These are phyloP conservation scores for Neurospora sp. DNA, from an alignment of 495 filamentous ascomycete genomes.

Conservation along the genomic window DNA sequence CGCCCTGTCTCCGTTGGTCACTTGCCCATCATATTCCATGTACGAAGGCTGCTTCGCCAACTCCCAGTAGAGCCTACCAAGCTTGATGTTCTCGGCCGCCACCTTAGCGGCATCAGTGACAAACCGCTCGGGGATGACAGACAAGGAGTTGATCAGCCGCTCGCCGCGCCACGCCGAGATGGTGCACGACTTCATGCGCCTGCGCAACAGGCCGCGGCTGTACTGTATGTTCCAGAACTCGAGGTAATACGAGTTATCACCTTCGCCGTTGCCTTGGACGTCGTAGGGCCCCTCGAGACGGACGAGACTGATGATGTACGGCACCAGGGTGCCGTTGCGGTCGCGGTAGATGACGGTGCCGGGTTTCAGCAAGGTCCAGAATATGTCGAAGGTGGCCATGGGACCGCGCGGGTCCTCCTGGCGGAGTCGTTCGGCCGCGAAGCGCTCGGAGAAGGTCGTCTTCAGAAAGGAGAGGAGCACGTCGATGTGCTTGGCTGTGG, in stretches of 20 bases:
- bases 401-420: conserved; percentile 16
- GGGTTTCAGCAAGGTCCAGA: conserved; percentile 29
- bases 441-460: conserved; percentile 12
- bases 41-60: conserved; percentile 27
- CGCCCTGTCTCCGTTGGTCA: conserved; percentile 7
- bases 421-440: conserved; percentile 21
- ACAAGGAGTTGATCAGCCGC: conserved; percentile 20
- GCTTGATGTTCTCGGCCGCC: conserved; percentile 17
- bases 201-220: conserved; percentile 12
- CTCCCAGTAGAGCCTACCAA: conserved; percentile 30
- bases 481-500: conserved; percentile 28
- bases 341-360: conserved; percentile 27
- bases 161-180: conserved; percentile 26
- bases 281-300: neutral
- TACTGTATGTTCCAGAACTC: conserved; percentile 28
- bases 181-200: conserved; percentile 18
- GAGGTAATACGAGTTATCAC: conserved; percentile 13
- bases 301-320: conserved; percentile 22
- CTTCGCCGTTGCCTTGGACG: neutral
- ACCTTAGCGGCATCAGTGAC: conserved; percentile 11
- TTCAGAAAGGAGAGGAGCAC: conserved; percentile 27
- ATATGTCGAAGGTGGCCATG: conserved; percentile 25
- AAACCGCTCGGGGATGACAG: conserved; percentile 28
- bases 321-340: conserved; percentile 18
- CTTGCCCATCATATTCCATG: conserved; percentile 25